Evolutionary conservation across 179 eudicot genomes (phyloP), one percentile per base, ranked within the genome.

Genomic region (Actinidia polygama): DNA sequence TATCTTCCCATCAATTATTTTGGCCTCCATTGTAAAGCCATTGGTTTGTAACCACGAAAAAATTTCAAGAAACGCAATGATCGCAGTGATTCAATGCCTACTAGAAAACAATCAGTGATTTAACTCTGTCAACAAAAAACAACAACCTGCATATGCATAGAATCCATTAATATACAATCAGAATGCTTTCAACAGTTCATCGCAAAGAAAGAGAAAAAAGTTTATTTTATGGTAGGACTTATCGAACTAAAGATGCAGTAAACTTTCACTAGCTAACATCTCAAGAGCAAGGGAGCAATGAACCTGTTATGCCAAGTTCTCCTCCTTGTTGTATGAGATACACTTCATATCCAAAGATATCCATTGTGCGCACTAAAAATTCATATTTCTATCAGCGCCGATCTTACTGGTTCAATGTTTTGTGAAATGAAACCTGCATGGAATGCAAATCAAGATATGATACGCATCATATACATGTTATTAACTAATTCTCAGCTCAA

Each of bases 351-450:
- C 24, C 46, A 47, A 15, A 0, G 49, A 68, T 26, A 6, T 47
- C 70, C 10, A 68, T 67, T 30, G 72, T 14, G 18, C 14, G 47
- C 0, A 3, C 18, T 10, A 4, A 53, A 51, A 16, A 66, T 51
- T 79, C 81, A 15, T 26, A 18, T 50, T 50, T 67, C 73, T 24
- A 9, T 10, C 71, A 12, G 15, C 44, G 4, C 21, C 1, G 21
- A 69, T 71, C 15, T 84, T 75, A 78, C 81, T 84, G 83, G 80
- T 92, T 95, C 86, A 95, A 82, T 30, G 97, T 83, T 81, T 93
- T 95, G 87, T 95, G 99, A 80, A 94, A 95, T 51, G 99, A 93
- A 76, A 93, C 97, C 98, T 94, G 90, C 80, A 87, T 46, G 54
- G 54, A 30, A 72, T 61, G 6, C 24, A n/a, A 79, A 23, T 18